phyloP scores from a whole-genome alignment of 352 stramenopile genomes.

The Elongisporangium prolatum region DNA sequence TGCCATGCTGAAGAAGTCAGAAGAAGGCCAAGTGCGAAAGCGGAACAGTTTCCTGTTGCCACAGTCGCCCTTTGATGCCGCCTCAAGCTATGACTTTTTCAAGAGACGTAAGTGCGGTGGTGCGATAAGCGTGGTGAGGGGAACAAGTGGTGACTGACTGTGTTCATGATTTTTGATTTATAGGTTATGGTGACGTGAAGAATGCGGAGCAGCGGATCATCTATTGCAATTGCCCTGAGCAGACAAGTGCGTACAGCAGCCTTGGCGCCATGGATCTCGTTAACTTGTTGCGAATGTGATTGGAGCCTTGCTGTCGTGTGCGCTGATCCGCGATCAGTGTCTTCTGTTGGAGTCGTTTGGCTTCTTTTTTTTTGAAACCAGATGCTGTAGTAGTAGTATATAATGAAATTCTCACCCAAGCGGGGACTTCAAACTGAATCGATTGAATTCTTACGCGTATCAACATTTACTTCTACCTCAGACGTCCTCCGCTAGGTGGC shows the following conservation, averaged over 20 bases:
- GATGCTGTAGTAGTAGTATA: too few relatives aligned
- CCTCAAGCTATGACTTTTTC: constrained; percentile 58
- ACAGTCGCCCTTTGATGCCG: constrained; percentile 50
- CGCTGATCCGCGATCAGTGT: too few relatives aligned
- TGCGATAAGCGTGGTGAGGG: not conserved
- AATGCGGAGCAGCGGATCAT: constrained; percentile 1
- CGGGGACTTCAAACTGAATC: too few relatives aligned
- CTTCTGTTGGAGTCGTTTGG: too few relatives aligned
- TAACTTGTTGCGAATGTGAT: too few relatives aligned
- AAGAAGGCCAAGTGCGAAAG: constrained; percentile 33
- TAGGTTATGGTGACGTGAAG: constrained; percentile 3
- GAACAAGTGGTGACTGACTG: not conserved
- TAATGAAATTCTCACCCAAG: too few relatives aligned
- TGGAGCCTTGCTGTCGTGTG: too few relatives aligned
- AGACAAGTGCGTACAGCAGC: not conserved
- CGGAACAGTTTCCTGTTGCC: constrained; percentile 45
- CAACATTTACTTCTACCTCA: too few relatives aligned
- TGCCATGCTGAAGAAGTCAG: constrained; percentile 45
- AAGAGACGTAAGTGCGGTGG: constrained; percentile 46
- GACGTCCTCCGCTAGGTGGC: too few relatives aligned
- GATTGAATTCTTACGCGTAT: too few relatives aligned
- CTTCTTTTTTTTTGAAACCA: too few relatives aligned
- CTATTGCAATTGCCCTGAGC: not conserved
- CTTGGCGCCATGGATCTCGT: not conserved
- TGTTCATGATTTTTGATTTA: not conserved